phyloP scores from a whole-genome alignment of 768 basidiomycete genomes.

The Tubosaeta brunneosetosa region DNA sequence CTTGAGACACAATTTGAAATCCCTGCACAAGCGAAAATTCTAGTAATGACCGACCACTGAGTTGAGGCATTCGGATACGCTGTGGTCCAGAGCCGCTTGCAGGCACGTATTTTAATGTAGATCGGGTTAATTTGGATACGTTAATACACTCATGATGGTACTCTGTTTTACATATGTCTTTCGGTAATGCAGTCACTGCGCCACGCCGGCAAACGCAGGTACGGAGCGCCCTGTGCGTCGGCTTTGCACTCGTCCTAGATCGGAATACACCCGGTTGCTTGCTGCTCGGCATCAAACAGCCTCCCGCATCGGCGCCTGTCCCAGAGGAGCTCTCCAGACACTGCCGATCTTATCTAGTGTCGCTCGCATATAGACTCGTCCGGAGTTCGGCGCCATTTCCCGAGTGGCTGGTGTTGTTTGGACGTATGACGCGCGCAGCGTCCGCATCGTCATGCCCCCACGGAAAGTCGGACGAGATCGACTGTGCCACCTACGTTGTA shows the following conservation, averaged over 20 bases:
- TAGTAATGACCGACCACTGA: too few species aligned
- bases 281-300: conserved; percentile 16
- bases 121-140: too few species aligned
- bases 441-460: conserved; percentile 16
- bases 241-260: conserved; percentile 14
- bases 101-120: too few species aligned
- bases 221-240: background rate
- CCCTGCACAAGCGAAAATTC: too few species aligned
- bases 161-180: too few species aligned
- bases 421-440: conserved; percentile 14
- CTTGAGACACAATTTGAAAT: too few species aligned
- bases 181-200: too few species aligned
- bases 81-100: too few species aligned
- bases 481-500: conserved; percentile 16
- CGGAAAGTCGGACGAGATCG: conserved; percentile 1
- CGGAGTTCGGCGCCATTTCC: conserved; percentile 8
- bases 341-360: conserved; percentile 8
- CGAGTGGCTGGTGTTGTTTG: conserved; percentile 26
- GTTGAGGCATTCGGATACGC: too few species aligned
- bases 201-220: too few species aligned
- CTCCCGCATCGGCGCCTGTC: background rate
- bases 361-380: background rate
- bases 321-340: conserved; percentile 10
- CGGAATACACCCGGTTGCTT: conserved; percentile 1
- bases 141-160: too few species aligned